Percentiles rank a stretch among this genome's conserved stretches.
phyloP scores from a whole-genome alignment of 345 rosid species.

The Arabidopsis suecica region DNA sequence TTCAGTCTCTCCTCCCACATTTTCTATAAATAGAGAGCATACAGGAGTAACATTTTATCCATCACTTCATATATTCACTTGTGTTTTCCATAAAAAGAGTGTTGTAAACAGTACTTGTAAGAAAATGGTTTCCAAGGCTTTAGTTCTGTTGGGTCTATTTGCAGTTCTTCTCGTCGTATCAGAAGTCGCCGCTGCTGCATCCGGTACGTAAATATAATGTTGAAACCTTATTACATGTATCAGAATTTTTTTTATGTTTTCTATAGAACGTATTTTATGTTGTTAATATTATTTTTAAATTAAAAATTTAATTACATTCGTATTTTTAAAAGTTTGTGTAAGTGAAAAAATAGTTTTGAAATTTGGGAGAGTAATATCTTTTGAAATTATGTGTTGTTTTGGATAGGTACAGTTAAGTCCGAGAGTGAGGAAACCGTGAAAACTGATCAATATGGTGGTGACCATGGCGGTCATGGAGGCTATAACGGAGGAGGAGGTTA shows the following conservation, averaged over 20 bases:
- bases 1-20: background rate
- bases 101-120: background rate
- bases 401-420: conserved; percentile 7
- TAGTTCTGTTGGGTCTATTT: conserved; percentile 23
- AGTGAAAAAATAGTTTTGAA: background rate
- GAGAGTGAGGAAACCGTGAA: conserved; percentile 27
- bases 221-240: background rate
- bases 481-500: conserved; percentile 2
- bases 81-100: background rate
- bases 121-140: conserved; percentile 36
- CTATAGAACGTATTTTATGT: background rate
- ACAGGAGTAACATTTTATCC: background rate
- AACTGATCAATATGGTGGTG: conserved; percentile 8
- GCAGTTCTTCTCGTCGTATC: conserved; percentile 31
- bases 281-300: no score
- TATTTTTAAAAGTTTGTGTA: background rate
- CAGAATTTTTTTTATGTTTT: background rate
- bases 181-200: conserved; percentile 11
- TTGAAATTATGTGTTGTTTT: conserved; percentile 2
- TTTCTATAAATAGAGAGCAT: conserved; percentile 20
- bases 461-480: background rate
- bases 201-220: conserved; percentile 4
- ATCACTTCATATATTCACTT: background rate
- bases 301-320: background rate
- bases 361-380: background rate